Conservation (phyloP, 1,284 basidiomycete genomes). For the Ceratobasidium sp. region DNA sequence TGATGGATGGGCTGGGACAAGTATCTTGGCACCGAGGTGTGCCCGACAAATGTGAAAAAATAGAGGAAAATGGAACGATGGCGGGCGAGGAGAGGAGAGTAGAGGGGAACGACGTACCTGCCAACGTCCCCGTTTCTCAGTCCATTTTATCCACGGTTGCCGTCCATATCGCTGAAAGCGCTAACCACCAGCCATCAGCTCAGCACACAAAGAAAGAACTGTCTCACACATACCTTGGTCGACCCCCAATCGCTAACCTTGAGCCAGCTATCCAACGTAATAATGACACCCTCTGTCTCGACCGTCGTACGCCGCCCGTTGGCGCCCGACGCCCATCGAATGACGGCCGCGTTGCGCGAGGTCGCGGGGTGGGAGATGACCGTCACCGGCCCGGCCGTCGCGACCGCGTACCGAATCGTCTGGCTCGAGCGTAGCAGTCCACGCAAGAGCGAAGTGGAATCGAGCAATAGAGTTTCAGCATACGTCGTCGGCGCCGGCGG, state of each 20-base stretch:
- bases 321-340: conserved; percentile 37
- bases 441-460: conserved; percentile 32
- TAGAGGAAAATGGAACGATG: not conserved
- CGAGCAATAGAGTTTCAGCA: conserved; percentile 32
- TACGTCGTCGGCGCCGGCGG: conserved; percentile 37
- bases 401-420: conserved; percentile 31
- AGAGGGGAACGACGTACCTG: conserved; percentile 19
- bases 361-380: conserved; percentile 40
- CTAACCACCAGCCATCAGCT: conserved; percentile 4
- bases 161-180: conserved; percentile 39
- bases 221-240: conserved; percentile 27
- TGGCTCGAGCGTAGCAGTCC: conserved; percentile 20
- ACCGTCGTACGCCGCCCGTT: conserved; percentile 41
- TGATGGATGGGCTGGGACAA: too few species aligned
- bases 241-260: conserved; percentile 44
- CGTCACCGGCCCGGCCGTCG: conserved; percentile 38
- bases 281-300: conserved; percentile 36
- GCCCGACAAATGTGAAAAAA: conserved; percentile 25
- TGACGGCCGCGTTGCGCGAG: conserved; percentile 36
- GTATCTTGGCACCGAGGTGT: conserved; percentile 7
- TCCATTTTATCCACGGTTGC: conserved; percentile 44
- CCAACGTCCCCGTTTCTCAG: conserved; percentile 42
- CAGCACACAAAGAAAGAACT: not conserved
- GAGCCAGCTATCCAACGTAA: conserved; percentile 38
- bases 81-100: too few species aligned